A percentile compares a stretch with the other conserved stretches of the same genome.
Conservation (phyloP, 352 stramenopile genomes). For the Pythium brachiatum region DNA sequence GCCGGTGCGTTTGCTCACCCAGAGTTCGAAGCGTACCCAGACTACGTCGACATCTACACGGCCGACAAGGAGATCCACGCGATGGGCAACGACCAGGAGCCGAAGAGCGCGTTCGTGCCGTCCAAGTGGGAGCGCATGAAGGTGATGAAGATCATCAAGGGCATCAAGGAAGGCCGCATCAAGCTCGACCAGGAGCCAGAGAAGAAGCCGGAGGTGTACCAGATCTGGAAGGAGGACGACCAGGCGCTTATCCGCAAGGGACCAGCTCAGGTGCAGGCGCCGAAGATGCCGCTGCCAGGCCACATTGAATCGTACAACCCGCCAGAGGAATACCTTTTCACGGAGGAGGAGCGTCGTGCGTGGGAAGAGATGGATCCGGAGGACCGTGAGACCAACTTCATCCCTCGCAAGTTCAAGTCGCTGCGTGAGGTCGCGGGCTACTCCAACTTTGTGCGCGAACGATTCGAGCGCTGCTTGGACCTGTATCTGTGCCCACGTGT, state of each 20-base stretch:
- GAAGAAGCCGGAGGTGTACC: conserved; percentile 88
- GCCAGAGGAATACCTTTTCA: conserved; percentile 98
- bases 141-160: conserved; percentile 96
- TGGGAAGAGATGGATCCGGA: conserved; percentile 95
- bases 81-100: conserved; percentile 83
- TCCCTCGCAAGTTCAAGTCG: conserved; percentile 97
- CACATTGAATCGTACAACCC: conserved; percentile 99
- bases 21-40: conserved; percentile 90
- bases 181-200: conserved; percentile 90
- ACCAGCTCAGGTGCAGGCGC: conserved; percentile 95
- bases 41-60: conserved; percentile 90
- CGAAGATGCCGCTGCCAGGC: conserved; percentile 96
- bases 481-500: conserved; percentile 97
- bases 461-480: conserved; percentile 99
- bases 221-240: conserved; percentile 93
- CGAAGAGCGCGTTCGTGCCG: conserved; percentile 94
- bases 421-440: conserved; percentile 97
- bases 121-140: conserved; percentile 98
- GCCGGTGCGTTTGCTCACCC: conserved; percentile 88
- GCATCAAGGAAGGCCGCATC: conserved; percentile 96
- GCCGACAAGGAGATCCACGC: conserved; percentile 88
- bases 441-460: conserved; percentile 95
- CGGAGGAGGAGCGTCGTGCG: conserved; percentile 93
- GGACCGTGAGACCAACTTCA: conserved; percentile 96
- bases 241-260: conserved; percentile 88